Conservation (phyloP, 2,329 filamentous ascomycete species). For the Aspergillus fijiensis region DNA sequence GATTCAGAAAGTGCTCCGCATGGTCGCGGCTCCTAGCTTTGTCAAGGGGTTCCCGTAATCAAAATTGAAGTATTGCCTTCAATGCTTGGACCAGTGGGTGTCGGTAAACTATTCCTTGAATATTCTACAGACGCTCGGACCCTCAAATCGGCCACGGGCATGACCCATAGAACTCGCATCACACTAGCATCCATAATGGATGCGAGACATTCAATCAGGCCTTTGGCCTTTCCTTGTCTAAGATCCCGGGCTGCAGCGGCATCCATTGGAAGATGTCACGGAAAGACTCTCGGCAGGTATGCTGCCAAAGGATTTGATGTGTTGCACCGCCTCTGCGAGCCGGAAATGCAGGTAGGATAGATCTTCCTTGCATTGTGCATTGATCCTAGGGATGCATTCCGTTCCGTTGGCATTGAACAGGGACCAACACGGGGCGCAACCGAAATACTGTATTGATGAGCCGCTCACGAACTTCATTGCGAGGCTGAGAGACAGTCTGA, state of each 20-base stretch:
- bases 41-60: background rate
- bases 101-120: background rate
- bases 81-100: background rate
- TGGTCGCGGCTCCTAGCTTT: background rate
- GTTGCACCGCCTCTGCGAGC: background rate
- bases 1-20: background rate
- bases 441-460: background rate
- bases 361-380: background rate
- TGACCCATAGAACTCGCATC: too few species aligned
- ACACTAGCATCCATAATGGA: too few species aligned
- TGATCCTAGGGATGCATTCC: background rate
- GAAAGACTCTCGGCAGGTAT: background rate
- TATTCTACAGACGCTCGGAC: background rate
- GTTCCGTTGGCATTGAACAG: background rate
- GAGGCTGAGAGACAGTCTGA: background rate
- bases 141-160: background rate
- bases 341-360: background rate
- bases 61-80: background rate
- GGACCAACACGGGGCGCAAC: background rate
- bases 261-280: background rate
- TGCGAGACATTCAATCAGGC: too few species aligned
- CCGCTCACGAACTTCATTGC: background rate
- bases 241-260: background rate
- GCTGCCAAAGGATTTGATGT: background rate
- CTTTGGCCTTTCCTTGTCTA: too few species aligned